Base-by-base conservation (phyloP, 2,329 filamentous ascomycete genomes). In the Huntiella bhutanensis region DNA sequence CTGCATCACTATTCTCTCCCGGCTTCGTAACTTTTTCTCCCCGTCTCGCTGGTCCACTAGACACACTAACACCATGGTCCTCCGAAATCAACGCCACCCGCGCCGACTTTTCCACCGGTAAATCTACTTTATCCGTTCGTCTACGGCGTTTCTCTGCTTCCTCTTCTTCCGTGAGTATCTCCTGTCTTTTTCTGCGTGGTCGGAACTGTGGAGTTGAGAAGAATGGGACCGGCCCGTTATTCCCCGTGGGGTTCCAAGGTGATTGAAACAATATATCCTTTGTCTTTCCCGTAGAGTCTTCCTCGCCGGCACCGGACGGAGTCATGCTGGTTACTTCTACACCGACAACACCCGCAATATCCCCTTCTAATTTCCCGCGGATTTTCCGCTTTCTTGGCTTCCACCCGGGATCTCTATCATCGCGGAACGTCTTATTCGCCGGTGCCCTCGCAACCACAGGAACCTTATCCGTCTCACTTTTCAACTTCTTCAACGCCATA, bases 381-480 rank as follows among this genome's bases (percentile, higher is more conserved):
- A 46, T 5, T 36, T 43, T 51, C 38, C 45, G 49, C 16, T 48
- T 47, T 13, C 50, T 38, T 6, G 53, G 52, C 33, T 53, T 52
- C 32, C 60, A 64, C 43, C 64, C 62, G 7, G 64, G 61, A 33
- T 63, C 61, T 41, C 59, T 54, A 41, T 60, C 62, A 51, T 68
- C 65, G 37, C 64, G 56, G 52, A 62, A 63, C 39, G 61, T 54
- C 43, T 64, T 62, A 28, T 62, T 64, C 19, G 58, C 55, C 32
- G 64, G 64, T 35, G 67, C 64, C 19, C 60, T 57, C 4, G 71
- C 69, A 55, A 72, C 69, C 4, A 78, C 66, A 0, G 77, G 80
- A 19, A 82, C 76, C 12, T 71, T 62, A 55, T 84, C 80, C 13
- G 59, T 65, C 58, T 84, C 77, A 5, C 77, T 77, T 53, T 68